Evolutionary conservation across 2,329 filamentous ascomycete species (phyloP).

Genomic region (Scolecobasidium constrictum): DNA sequence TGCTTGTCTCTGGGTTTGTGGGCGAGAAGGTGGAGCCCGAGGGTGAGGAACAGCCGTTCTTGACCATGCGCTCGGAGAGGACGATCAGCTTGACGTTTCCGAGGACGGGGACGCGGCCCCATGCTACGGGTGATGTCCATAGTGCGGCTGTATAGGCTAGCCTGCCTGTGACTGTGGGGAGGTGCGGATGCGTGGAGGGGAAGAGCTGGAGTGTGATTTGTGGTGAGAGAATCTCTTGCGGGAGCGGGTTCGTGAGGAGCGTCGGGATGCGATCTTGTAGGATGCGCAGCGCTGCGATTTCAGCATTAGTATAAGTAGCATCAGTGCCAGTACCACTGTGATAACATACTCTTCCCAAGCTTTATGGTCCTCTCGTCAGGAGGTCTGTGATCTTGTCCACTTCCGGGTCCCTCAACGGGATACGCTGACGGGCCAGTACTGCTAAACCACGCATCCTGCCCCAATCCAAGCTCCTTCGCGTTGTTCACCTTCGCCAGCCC

Average conservation of each 20-base stretch:
- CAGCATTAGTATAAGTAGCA: not conserved
- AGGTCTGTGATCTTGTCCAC: conserved; percentile 31
- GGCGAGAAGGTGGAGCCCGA: conserved; percentile 17
- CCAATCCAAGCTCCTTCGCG: conserved; percentile 1
- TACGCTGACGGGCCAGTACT: conserved; percentile 1
- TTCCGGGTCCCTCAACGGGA: conserved; percentile 1
- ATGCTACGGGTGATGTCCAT: conserved; percentile 92
- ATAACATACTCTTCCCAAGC: conserved; percentile 46
- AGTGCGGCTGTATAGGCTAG: conserved; percentile 87
- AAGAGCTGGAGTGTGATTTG: conserved; percentile 53
- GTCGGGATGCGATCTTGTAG: conserved; percentile 53
- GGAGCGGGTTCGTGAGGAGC: conserved; percentile 49
- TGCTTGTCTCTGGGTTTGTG: no score
- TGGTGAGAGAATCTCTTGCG: conserved; percentile 51
- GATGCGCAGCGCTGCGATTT: conserved; percentile 41
- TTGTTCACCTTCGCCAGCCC: conserved; percentile 4
- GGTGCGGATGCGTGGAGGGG: conserved; percentile 69
- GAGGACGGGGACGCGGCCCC: conserved; percentile 84
- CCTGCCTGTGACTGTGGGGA: conserved; percentile 83
- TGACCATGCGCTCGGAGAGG: conserved; percentile 77
- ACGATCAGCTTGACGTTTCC: conserved; percentile 85
- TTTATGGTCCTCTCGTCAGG: conserved; percentile 50
- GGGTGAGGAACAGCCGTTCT: conserved; percentile 37
- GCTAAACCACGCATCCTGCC: conserved; percentile 6
- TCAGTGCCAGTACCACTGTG: not conserved